Conservation (phyloP, 139 green algal genomes). For the Chlamydomonas sp. region DNA sequence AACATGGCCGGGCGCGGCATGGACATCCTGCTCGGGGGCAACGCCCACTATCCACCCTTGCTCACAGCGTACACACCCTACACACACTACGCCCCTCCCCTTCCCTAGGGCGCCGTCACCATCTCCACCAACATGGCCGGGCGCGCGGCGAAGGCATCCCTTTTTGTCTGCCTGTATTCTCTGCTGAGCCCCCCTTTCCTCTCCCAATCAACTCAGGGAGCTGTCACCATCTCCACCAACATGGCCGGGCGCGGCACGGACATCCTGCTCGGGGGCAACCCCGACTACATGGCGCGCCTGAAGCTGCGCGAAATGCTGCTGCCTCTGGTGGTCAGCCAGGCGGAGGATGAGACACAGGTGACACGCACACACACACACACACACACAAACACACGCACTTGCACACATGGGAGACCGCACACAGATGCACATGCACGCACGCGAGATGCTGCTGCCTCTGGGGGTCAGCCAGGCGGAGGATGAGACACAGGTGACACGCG, state of each 20-base stretch:
- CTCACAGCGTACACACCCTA: too few species aligned
- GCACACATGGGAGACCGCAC: too few species aligned
- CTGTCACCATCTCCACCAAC: constrained; percentile 97
- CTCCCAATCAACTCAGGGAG: too few species aligned
- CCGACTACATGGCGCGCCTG: constrained; percentile 66
- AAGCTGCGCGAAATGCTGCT: constrained; percentile 91
- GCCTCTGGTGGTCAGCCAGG: constrained; percentile 50
- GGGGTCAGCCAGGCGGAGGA: constrained; percentile 22
- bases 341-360: not conserved
- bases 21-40: constrained; percentile 92
- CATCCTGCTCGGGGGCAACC: constrained; percentile 86
- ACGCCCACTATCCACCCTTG: constrained; percentile 51
- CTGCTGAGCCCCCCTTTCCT: too few species aligned
- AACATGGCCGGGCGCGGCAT: constrained; percentile 98
- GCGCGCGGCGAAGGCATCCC: too few species aligned
- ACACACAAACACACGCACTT: too few species aligned
- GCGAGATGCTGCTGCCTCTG: constrained; percentile 86
- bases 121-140: constrained; percentile 99
- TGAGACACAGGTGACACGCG: too few species aligned
- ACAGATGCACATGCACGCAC: too few species aligned
- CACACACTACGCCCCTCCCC: too few species aligned
- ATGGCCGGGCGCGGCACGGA: constrained; percentile 97
- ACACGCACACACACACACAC: too few species aligned
- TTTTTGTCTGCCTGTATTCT: too few species aligned
- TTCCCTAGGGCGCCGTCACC: constrained; percentile 73